These are phyloP conservation scores for Colletotrichum eleusines DNA, from an alignment of 2,329 filamentous ascomycete genomes.

Conservation along the genomic window DNA sequence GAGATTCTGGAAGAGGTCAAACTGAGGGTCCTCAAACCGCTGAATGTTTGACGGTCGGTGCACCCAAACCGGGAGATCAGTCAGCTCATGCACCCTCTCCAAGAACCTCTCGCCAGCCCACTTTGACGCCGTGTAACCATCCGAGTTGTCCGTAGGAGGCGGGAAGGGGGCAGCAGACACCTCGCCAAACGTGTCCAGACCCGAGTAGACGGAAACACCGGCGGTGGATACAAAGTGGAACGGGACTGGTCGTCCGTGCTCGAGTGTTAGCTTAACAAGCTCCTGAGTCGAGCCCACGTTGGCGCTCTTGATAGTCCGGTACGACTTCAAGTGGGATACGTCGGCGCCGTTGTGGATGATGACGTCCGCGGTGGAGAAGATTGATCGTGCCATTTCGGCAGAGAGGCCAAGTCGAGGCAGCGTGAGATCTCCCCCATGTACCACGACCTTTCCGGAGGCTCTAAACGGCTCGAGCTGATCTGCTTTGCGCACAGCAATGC, in stretches of 20 bases:
- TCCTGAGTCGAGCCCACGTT: slow-evolving; percentile 49
- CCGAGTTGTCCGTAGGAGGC: slow-evolving; percentile 44
- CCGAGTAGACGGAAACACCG: slow-evolving; percentile 39
- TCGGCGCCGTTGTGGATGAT: slow-evolving; percentile 60
- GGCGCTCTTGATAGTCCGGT: slow-evolving; percentile 44
- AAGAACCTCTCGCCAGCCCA: slow-evolving; percentile 52
- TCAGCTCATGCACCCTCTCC: slow-evolving; percentile 42
- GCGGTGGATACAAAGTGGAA: slow-evolving; percentile 55
- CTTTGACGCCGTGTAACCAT: slow-evolving; percentile 51
- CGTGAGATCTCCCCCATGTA: slow-evolving; percentile 53
- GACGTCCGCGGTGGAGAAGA: slow-evolving; percentile 36
- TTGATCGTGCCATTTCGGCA: slow-evolving; percentile 22
- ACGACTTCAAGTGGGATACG: slow-evolving; percentile 49
- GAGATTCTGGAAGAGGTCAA: not conserved
- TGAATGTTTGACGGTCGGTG: slow-evolving; percentile 45
- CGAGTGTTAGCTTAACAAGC: slow-evolving; percentile 44
- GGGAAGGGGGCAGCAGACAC: slow-evolving; percentile 35
- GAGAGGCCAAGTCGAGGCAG: slow-evolving; percentile 54
- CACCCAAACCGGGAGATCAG: slow-evolving; percentile 45
- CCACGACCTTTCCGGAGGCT: slow-evolving; percentile 47
- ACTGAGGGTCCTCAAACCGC: not conserved
- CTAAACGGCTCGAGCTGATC: slow-evolving; percentile 1
- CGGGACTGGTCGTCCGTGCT: slow-evolving; percentile 45
- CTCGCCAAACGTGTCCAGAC: slow-evolving; percentile 13
- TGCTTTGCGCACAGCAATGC: slow-evolving; percentile 37